These are phyloP conservation scores for Elsinoe necatrix DNA, from an alignment of 2,329 filamentous ascomycete species.

Conservation along the genomic window DNA sequence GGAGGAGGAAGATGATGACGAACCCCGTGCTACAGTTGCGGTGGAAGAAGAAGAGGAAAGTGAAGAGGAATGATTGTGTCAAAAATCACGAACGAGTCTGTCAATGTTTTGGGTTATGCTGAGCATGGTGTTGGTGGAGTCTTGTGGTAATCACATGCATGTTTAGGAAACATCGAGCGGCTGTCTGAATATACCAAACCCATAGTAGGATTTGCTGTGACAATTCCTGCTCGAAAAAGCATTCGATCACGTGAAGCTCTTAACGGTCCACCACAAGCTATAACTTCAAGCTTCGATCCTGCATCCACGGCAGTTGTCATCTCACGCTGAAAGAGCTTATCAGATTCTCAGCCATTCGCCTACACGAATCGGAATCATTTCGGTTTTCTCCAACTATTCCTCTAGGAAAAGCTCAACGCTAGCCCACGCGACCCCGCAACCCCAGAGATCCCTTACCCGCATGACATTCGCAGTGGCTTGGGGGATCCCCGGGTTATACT, in stretches of 20 bases:
- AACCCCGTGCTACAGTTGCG: conserved; percentile 19
- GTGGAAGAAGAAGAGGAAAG: conserved; percentile 34
- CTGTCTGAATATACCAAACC: no score
- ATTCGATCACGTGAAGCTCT: no score
- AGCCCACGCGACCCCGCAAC: conserved; percentile 11
- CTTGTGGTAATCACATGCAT: no score
- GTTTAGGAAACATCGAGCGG: no score
- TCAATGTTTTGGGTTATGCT: not conserved
- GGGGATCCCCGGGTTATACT: conserved; percentile 5
- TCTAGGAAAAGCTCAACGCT: not conserved
- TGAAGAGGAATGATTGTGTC: conserved; percentile 32
- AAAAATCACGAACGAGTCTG: no score
- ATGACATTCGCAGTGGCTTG: not conserved
- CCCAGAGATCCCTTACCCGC: conserved; percentile 3
- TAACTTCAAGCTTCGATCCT: not conserved
- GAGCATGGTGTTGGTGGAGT: not conserved
- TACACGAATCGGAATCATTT: not conserved
- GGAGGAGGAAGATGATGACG: conserved; percentile 28
- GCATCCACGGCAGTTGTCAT: not conserved
- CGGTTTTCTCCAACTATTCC: not conserved
- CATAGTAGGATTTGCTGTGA: not conserved
- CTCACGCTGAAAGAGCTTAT: not conserved
- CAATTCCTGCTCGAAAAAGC: no score
- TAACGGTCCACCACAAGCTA: no score
- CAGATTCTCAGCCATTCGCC: not conserved